A percentile compares a stretch with the other conserved stretches of the same genome.
Evolutionary conservation across 2,329 filamentous ascomycete genomes (phyloP).

Genomic region (Fusarium cicatricum): DNA sequence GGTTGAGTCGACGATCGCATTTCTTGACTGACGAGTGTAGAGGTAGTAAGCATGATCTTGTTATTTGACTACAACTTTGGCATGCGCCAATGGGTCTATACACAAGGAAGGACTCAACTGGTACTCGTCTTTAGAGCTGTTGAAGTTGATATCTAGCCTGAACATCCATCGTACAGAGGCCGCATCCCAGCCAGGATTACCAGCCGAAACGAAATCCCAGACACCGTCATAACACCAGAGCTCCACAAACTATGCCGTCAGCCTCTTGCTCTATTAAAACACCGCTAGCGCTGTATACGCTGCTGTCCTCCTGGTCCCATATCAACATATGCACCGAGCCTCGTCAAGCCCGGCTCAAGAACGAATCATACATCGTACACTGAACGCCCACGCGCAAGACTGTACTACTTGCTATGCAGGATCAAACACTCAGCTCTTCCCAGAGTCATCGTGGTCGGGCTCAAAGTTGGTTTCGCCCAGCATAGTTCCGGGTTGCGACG

Average conservation of each 20-base stretch:
- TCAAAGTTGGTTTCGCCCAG: conserved; percentile 76
- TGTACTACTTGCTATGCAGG: background rate
- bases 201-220: conserved; percentile 17
- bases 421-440: conserved; percentile 39
- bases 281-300: conserved; percentile 10
- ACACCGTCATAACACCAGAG: conserved; percentile 29
- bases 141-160: conserved; percentile 14
- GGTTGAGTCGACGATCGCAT: too few species aligned
- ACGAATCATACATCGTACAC: conserved; percentile 32
- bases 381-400: background rate
- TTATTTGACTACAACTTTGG: too few species aligned
- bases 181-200: conserved; percentile 1
- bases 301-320: conserved; percentile 11
- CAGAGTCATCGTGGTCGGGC: conserved; percentile 64
- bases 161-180: conserved; percentile 14
- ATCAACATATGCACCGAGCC: conserved; percentile 1
- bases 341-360: conserved; percentile 5
- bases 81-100: background rate
- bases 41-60: too few species aligned
- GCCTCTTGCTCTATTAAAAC: conserved; percentile 25
- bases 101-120: too few species aligned
- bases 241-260: conserved; percentile 26
- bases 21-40: too few species aligned
- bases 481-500: conserved; percentile 61
- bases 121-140: background rate